phyloP scores from a whole-genome alignment of 2,329 filamentous ascomycete genomes.

The Penicillium glabrum region DNA sequence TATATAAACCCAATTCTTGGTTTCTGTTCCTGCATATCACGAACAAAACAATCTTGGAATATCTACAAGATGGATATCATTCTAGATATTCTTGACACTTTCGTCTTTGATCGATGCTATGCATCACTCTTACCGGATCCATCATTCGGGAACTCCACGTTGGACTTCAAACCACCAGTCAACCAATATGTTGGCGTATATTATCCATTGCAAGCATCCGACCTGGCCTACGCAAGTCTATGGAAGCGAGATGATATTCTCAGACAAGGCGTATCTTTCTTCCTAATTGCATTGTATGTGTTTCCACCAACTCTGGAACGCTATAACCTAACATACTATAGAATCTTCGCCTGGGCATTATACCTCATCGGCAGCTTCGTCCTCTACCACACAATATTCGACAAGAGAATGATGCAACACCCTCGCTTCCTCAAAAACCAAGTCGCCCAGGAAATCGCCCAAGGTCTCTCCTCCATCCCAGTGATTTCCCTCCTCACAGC shows the following conservation, averaged over 20 bases:
- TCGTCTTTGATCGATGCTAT: slow-evolving; percentile 73
- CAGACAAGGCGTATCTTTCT: slow-evolving; percentile 29
- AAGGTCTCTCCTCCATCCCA: slow-evolving; percentile 73
- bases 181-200: slow-evolving; percentile 31
- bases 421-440: slow-evolving; percentile 94
- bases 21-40: background rate
- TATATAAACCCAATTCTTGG: background rate
- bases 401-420: slow-evolving; percentile 82
- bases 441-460: slow-evolving; percentile 77
- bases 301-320: too few species aligned
- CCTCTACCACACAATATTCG: slow-evolving; percentile 85
- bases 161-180: slow-evolving; percentile 1
- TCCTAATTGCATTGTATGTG: slow-evolving; percentile 29
- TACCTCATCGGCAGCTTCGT: slow-evolving; percentile 82
- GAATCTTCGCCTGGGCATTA: slow-evolving; percentile 77
- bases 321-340: slow-evolving; percentile 36
- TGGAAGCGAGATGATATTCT: slow-evolving; percentile 32
- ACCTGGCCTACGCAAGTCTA: slow-evolving; percentile 26
- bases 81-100: slow-evolving; percentile 76
- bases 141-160: background rate
- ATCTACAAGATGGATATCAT: slow-evolving; percentile 68
- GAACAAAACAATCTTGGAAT: background rate
- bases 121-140: slow-evolving; percentile 43
- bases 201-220: slow-evolving; percentile 25
- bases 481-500: slow-evolving; percentile 77